Evolutionary conservation across 1,139 yeast species (phyloP).

Genomic region (Starmera stellimalicola): DNA sequence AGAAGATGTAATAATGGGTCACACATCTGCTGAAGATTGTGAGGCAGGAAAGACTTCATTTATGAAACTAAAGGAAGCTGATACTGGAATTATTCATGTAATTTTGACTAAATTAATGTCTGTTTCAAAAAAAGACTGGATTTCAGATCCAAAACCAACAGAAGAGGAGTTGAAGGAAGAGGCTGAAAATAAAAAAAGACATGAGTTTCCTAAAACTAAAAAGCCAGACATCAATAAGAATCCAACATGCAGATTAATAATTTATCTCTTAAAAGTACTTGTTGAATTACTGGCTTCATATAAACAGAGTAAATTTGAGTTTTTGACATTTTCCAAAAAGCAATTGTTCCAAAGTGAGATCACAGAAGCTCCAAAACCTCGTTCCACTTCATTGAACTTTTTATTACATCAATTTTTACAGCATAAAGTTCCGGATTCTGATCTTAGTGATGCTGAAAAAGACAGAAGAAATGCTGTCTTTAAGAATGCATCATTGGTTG

Average conservation of each 20-base stretch:
- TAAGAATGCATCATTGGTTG: slow-evolving; percentile 30
- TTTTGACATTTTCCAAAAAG: slow-evolving; percentile 66
- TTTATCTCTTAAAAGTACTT: slow-evolving; percentile 58
- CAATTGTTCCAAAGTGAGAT: slow-evolving; percentile 22
- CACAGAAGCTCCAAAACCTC: slow-evolving; percentile 40
- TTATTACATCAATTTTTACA: slow-evolving; percentile 50
- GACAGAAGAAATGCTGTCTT: slow-evolving; percentile 27
- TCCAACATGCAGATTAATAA: slow-evolving; percentile 50
- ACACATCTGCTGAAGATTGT: slow-evolving; percentile 13
- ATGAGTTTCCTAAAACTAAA: slow-evolving; percentile 20
- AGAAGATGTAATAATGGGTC: slow-evolving; percentile 32
- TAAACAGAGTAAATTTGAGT: slow-evolving; percentile 72
- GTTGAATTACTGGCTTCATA: slow-evolving; percentile 73
- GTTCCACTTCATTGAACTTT: slow-evolving; percentile 69
- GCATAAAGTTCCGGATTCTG: slow-evolving; percentile 7
- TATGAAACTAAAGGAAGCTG: slow-evolving; percentile 15
- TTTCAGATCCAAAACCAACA: slow-evolving; percentile 25
- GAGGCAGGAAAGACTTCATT: slow-evolving; percentile 8
- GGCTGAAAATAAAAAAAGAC: slow-evolving; percentile 19
- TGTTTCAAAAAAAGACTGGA: slow-evolving; percentile 43
- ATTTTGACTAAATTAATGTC: slow-evolving; percentile 58
- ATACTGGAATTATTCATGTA: slow-evolving; percentile 54
- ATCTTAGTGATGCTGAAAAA: slow-evolving; percentile 27
- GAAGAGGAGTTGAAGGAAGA: slow-evolving; percentile 18
- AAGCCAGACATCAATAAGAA: slow-evolving; percentile 29